Evolutionary conservation across 441 rosid species (phyloP).

Genomic region (Erodium moschatum): DNA sequence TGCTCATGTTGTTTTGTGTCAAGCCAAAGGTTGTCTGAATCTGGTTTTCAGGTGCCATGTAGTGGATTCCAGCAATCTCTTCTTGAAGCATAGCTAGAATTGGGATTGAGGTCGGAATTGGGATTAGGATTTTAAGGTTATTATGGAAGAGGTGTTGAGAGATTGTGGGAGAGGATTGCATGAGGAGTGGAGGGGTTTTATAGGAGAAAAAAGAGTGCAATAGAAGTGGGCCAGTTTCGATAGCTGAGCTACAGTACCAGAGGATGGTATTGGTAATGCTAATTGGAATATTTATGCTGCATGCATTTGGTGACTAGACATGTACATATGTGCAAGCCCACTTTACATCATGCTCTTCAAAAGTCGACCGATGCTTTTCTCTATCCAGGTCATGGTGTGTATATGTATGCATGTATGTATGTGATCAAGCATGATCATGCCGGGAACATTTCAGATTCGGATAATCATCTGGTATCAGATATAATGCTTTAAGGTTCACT

Average conservation of each 20-base stretch:
- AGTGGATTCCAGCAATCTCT: slow-evolving; percentile 46
- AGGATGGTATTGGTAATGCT: slow-evolving; percentile 9
- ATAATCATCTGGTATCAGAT: slow-evolving; percentile 26
- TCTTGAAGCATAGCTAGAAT: slow-evolving; percentile 40
- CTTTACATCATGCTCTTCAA: slow-evolving; percentile 13
- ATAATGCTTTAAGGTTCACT: slow-evolving; percentile 15
- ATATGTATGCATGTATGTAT: slow-evolving; percentile 8
- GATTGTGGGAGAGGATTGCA: slow-evolving; percentile 24
- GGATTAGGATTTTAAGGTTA: neutral
- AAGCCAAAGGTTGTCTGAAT: slow-evolving; percentile 32
- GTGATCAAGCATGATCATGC: neutral
- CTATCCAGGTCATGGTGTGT: slow-evolving; percentile 6
- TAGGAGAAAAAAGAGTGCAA: slow-evolving; percentile 28
- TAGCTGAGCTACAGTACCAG: slow-evolving; percentile 17
- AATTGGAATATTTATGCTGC: slow-evolving; percentile 11
- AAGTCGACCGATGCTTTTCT: slow-evolving; percentile 9
- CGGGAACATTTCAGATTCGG: slow-evolving; percentile 19
- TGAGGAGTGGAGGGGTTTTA: slow-evolving; percentile 38
- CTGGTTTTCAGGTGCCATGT: slow-evolving; percentile 36
- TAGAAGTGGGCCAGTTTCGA: slow-evolving; percentile 26
- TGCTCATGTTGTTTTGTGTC: slow-evolving; percentile 21
- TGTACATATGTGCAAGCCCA: slow-evolving; percentile 10
- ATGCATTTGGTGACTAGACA: slow-evolving; percentile 11
- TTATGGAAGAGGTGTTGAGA: slow-evolving; percentile 17
- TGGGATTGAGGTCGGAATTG: slow-evolving; percentile 3